A percentile compares a stretch with the other conserved stretches of the same genome.
These are phyloP conservation scores for Naganishia antarctica DNA, from an alignment of 768 basidiomycete genomes.

Conservation along the genomic window DNA sequence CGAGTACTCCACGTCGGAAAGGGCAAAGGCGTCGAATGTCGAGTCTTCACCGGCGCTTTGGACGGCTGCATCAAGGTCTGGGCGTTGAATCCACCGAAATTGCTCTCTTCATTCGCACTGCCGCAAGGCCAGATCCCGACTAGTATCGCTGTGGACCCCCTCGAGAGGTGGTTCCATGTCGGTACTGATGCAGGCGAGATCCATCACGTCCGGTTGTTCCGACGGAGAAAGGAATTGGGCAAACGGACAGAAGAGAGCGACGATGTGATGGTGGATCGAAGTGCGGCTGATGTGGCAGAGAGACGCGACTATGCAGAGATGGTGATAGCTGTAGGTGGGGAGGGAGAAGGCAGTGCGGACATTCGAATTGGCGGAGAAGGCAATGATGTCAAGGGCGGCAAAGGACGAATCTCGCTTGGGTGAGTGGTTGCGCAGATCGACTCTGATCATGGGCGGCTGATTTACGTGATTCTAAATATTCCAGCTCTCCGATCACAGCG, in stretches of 20 bases:
- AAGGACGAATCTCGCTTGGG: conserved; percentile 61
- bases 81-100: conserved; percentile 56
- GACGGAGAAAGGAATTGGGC: conserved; percentile 42
- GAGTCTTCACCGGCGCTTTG: conserved; percentile 71
- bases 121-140: conserved; percentile 63
- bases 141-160: conserved; percentile 67
- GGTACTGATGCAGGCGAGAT: conserved; percentile 70
- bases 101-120: conserved; percentile 83
- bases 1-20: conserved; percentile 75
- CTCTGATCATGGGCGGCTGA: neutral
- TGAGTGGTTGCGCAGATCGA: conserved; percentile 45
- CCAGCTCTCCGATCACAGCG: conserved; percentile 67
- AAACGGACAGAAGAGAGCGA: conserved; percentile 18
- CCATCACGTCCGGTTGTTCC: conserved; percentile 74
- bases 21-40: conserved; percentile 70
- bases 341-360: conserved; percentile 34
- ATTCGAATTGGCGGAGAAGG: conserved; percentile 36
- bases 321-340: conserved; percentile 34
- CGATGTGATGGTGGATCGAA: neutral
- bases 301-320: neutral
- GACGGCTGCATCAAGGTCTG: conserved; percentile 85
- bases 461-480: conserved; percentile 7
- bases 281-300: neutral
- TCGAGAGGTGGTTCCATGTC: conserved; percentile 84
- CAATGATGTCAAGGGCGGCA: conserved; percentile 16